Evolutionary conservation across 1,284 basidiomycete genomes (phyloP).

Genomic region (Ceratobasidium papillatum): DNA sequence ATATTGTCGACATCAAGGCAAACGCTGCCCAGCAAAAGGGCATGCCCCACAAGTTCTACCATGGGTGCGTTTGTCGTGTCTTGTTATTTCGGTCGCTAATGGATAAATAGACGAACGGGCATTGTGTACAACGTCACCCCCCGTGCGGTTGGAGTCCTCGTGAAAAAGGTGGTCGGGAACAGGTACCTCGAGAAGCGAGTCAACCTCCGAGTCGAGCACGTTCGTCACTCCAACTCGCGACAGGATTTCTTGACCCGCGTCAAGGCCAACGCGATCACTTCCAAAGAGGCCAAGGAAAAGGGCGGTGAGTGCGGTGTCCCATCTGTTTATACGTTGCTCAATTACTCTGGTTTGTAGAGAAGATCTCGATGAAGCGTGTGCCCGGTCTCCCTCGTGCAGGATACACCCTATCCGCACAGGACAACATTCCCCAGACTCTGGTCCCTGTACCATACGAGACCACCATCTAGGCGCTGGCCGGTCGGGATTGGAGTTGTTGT

Average conservation of each 20-base stretch:
- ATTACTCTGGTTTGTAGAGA: slow-evolving; percentile 61
- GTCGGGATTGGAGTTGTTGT: background rate
- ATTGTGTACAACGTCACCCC: slow-evolving; percentile 99
- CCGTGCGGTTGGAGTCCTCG: slow-evolving; percentile 93
- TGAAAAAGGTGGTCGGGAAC: slow-evolving; percentile 99
- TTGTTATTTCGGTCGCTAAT: background rate
- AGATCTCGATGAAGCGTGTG: slow-evolving; percentile 85
- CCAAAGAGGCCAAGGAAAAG: slow-evolving; percentile 85
- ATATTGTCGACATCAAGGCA: slow-evolving; percentile 99
- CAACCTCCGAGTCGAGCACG: slow-evolving; percentile 98
- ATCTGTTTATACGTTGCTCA: slow-evolving; percentile 30
- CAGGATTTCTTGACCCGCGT: slow-evolving; percentile 98
- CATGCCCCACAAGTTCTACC: slow-evolving; percentile 99
- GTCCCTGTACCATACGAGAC: slow-evolving; percentile 90
- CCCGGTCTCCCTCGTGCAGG: slow-evolving; percentile 86
- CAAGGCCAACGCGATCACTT: slow-evolving; percentile 88
- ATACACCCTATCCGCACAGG: slow-evolving; percentile 74
- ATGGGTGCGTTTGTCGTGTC: slow-evolving; percentile 66
- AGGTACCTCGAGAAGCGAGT: slow-evolving; percentile 99
- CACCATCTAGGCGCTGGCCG: slow-evolving; percentile 69
- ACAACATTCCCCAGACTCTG: slow-evolving; percentile 93
- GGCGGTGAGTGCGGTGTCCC: slow-evolving; percentile 70
- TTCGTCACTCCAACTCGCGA: slow-evolving; percentile 98
- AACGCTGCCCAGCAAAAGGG: slow-evolving; percentile 99
- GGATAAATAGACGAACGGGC: slow-evolving; percentile 80